A percentile compares a stretch with the other conserved stretches of the same genome.
Conservation (phyloP, 2,329 filamentous ascomycete species). For the Diaporthe capsici region DNA sequence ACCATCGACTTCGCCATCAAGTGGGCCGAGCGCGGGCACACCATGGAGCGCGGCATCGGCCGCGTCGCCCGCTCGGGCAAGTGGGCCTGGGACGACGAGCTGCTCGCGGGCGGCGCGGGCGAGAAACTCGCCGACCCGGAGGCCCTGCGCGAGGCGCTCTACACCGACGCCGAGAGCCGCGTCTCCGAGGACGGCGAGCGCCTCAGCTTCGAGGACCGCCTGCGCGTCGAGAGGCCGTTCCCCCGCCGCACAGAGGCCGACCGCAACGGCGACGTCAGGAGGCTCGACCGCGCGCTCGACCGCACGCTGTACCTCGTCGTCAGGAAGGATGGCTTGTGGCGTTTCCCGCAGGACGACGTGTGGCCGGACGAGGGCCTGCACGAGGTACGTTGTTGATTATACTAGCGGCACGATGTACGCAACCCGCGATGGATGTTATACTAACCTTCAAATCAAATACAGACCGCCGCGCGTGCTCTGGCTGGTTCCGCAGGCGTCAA, state of each 20-base stretch:
- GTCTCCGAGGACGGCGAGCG: constrained; percentile 73
- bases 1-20: constrained; percentile 94
- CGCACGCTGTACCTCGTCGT: constrained; percentile 91
- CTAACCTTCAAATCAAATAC: constrained; percentile 20
- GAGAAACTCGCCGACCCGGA: constrained; percentile 76
- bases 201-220: constrained; percentile 70
- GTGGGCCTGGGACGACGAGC: constrained; percentile 91
- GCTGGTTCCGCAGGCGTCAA: constrained; percentile 85
- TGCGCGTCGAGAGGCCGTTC: constrained; percentile 79
- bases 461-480: constrained; percentile 88
- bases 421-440: too few species aligned
- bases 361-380: constrained; percentile 82
- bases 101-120: constrained; percentile 84
- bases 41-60: constrained; percentile 87
- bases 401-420: too few species aligned
- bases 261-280: constrained; percentile 77
- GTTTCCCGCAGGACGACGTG: constrained; percentile 82
- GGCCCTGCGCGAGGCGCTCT: constrained; percentile 75
- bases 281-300: constrained; percentile 84
- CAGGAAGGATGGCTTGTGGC: constrained; percentile 81
- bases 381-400: constrained; percentile 83
- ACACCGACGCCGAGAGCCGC: constrained; percentile 80
- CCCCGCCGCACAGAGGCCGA: constrained; percentile 85
- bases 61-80: constrained; percentile 77
- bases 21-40: constrained; percentile 78